phyloP scores from a whole-genome alignment of 2,329 filamentous ascomycete species.

The Zasmidium cellare region DNA sequence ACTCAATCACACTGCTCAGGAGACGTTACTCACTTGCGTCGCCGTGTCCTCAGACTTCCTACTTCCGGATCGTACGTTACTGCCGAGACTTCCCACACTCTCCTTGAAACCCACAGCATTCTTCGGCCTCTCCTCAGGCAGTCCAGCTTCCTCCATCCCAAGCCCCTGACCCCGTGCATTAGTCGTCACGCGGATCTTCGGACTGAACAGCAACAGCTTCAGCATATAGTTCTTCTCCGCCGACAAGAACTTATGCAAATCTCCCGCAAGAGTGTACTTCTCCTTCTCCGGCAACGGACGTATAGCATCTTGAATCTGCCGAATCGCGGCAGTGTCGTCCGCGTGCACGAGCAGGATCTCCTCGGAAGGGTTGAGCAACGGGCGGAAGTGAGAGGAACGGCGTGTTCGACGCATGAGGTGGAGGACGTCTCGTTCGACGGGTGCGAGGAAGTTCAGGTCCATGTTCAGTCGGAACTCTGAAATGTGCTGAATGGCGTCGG shows the following conservation, averaged over 20 bases:
- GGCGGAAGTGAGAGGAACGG: constrained; percentile 4
- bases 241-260: not conserved
- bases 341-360: constrained; percentile 4
- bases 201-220: constrained; percentile 4
- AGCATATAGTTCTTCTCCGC: constrained; percentile 2
- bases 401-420: not conserved
- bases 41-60: not conserved
- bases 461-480: not conserved
- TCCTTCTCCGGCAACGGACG: not conserved
- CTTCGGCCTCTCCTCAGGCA: not conserved
- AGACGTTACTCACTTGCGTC: no score
- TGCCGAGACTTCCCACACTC: not conserved
- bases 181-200: constrained; percentile 3
- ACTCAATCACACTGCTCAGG: no score
- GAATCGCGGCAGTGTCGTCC: not conserved
- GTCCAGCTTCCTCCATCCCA: not conserved
- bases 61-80: not conserved
- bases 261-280: not conserved
- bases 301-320: not conserved
- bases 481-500: not conserved
- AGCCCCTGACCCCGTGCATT: not conserved
- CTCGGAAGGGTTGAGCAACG: constrained; percentile 4
- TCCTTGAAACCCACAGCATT: not conserved
- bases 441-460: constrained; percentile 2
- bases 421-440: constrained; percentile 2